Evolutionary conservation across 148 eudicot species (phyloP).

Genomic region (Camellia lanceoleosa): DNA sequence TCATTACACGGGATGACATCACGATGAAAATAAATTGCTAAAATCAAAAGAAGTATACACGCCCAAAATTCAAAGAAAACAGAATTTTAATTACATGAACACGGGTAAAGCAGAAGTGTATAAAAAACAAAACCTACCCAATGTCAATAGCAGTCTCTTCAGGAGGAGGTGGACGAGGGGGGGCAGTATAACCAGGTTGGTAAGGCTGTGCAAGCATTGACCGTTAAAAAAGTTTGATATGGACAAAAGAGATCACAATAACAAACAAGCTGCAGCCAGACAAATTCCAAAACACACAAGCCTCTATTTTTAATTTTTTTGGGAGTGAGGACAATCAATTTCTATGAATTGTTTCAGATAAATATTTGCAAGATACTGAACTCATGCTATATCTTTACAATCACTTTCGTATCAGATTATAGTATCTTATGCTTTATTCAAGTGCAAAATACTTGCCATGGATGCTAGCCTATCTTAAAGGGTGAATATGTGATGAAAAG

Average conservation of each 20-base stretch:
- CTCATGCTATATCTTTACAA: not conserved
- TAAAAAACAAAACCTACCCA: constrained; percentile 45
- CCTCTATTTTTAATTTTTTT: not conserved
- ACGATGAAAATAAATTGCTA: not conserved
- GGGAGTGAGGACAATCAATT: not conserved
- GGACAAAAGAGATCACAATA: not conserved
- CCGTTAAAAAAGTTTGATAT: not conserved
- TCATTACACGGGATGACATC: not conserved
- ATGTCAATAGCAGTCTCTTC: constrained; percentile 84
- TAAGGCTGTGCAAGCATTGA: constrained; percentile 50
- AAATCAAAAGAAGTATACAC: not conserved
- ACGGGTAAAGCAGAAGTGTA: not conserved
- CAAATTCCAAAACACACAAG: not conserved
- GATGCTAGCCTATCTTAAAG: not conserved
- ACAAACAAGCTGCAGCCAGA: not conserved
- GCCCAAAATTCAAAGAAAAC: not conserved
- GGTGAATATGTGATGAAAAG: not conserved
- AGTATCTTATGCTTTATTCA: not conserved
- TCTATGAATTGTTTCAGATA: not conserved
- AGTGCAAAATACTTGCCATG: not conserved
- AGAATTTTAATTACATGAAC: too few species aligned
- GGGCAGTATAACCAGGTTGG: constrained; percentile 85
- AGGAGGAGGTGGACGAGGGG: constrained; percentile 59
- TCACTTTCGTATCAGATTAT: not conserved
- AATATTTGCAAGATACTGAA: not conserved